Evolutionary conservation across 176 grass and related monocot species (phyloP).

Genomic region (Musa schizocarpa): DNA sequence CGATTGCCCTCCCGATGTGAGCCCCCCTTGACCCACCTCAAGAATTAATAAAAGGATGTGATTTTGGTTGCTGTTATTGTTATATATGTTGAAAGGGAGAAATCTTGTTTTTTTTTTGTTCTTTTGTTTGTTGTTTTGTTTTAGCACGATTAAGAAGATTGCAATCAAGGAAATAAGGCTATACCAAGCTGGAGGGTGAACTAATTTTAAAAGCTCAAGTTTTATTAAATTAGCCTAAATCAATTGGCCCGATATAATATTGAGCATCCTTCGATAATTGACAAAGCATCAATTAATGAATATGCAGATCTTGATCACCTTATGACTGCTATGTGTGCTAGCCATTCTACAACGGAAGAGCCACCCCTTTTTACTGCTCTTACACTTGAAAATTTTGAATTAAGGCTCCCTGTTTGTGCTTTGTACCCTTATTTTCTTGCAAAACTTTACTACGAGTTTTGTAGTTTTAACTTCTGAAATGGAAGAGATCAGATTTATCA

Average conservation of each 20-base stretch:
- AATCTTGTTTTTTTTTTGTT: slow-evolving; percentile 6
- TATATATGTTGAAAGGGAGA: background rate
- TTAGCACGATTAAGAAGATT: background rate
- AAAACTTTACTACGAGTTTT: background rate
- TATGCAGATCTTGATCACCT: background rate
- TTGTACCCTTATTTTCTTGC: background rate
- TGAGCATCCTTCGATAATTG: background rate
- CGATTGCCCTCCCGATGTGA: slow-evolving; percentile 82
- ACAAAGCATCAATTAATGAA: background rate
- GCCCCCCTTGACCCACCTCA: background rate
- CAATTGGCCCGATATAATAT: background rate
- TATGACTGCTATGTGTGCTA: background rate
- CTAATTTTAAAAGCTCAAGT: background rate
- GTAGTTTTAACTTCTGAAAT: background rate
- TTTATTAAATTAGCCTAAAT: background rate
- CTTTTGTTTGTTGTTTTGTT: background rate
- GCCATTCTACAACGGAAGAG: background rate
- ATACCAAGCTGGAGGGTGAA: too few relatives aligned
- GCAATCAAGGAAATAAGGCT: too few relatives aligned
- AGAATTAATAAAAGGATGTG: background rate
- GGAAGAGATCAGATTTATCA: background rate
- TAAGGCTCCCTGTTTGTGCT: background rate
- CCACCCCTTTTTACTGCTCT: background rate
- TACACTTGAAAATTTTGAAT: background rate
- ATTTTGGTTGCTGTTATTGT: background rate